phyloP scores from a whole-genome alignment of 805 yeast genomes.

The Scheffersomyces ergatensis region DNA sequence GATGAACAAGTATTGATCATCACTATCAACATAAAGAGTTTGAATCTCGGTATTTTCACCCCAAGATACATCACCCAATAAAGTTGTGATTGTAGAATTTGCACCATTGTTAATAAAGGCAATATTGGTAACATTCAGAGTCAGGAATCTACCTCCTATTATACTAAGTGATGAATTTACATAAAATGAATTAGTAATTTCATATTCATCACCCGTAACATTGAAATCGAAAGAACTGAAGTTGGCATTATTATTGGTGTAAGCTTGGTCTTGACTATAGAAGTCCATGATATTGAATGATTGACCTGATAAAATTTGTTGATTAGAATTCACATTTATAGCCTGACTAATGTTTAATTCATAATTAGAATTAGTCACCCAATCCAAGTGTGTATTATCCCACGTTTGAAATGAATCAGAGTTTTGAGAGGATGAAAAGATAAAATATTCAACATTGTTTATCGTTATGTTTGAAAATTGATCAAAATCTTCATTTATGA shows the following conservation, averaged over 20 bases:
- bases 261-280: slow-evolving; percentile 24
- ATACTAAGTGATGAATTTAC: slow-evolving; percentile 50
- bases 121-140: slow-evolving; percentile 17
- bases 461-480: slow-evolving; percentile 35
- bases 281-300: slow-evolving; percentile 33
- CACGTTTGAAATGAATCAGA: slow-evolving; percentile 29
- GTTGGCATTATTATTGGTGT: slow-evolving; percentile 14
- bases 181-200: slow-evolving; percentile 34
- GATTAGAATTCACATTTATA: slow-evolving; percentile 16
- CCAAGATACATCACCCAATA: slow-evolving; percentile 22
- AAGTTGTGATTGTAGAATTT: slow-evolving; percentile 13
- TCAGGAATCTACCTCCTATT: slow-evolving; percentile 59
- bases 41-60: slow-evolving; percentile 20
- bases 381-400: slow-evolving; percentile 35
- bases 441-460: slow-evolving; percentile 37
- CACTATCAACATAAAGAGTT: slow-evolving; percentile 34
- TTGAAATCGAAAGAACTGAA: slow-evolving; percentile 21
- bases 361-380: slow-evolving; percentile 30
- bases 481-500: slow-evolving; percentile 17
- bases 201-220: slow-evolving; percentile 13
- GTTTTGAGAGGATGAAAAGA: slow-evolving; percentile 30
- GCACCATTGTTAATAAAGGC: slow-evolving; percentile 24
- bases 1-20: slow-evolving; percentile 35
- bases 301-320: slow-evolving; percentile 34
- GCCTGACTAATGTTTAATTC: slow-evolving; percentile 31